Base-by-base conservation (phyloP, 331 rosid genomes). In the Spiraea crenata region DNA sequence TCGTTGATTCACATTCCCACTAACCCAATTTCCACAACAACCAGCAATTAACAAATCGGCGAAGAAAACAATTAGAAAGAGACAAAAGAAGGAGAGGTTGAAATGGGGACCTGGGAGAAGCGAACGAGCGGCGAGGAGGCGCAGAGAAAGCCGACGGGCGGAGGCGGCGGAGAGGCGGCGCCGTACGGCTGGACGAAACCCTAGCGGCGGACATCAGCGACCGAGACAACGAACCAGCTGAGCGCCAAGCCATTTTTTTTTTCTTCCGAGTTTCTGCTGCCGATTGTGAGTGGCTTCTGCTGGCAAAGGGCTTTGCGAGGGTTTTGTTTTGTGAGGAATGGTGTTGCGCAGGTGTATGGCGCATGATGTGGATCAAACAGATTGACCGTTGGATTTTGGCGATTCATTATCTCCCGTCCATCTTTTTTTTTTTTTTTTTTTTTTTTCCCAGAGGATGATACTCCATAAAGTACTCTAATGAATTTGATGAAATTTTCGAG, bases 171-270 rank as follows among this genome's bases (percentile, higher is more conserved):
- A 88, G 79, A 41, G 90, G 44, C 4, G 92, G 74, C 3, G 89
- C 74, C 2, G 92, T 71, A 20, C 99, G 99, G 65, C 76, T 81
- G 34, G 83, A 66, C 3, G 92, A 87, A 74, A 76, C 67, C 81
- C 96, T 86, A 16, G 89, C 88, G 1, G 92, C 9, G 38, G 96
- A 85, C 38, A 85, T 59, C 39, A 91, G 69, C 12, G 97, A 86
- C 39, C 97, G 95, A 72, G 91, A 84, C 2, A 87, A 51, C 69
- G 95, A 87, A 72, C 89, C 92, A 19, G 83, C 76, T 39, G 92
- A 86, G 56, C 98, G 92, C 87, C 80, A 87, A 73, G 97, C 97
- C 98, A 93, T 93, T 65, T 72, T 25, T 25, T 25, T 63, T 65
- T 75, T 56, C 57, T 75, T 56, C 57, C 0, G 52, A 4, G 14